phyloP scores from a whole-genome alignment of 1,284 basidiomycete genomes.

The Boletus semigastroideus region DNA sequence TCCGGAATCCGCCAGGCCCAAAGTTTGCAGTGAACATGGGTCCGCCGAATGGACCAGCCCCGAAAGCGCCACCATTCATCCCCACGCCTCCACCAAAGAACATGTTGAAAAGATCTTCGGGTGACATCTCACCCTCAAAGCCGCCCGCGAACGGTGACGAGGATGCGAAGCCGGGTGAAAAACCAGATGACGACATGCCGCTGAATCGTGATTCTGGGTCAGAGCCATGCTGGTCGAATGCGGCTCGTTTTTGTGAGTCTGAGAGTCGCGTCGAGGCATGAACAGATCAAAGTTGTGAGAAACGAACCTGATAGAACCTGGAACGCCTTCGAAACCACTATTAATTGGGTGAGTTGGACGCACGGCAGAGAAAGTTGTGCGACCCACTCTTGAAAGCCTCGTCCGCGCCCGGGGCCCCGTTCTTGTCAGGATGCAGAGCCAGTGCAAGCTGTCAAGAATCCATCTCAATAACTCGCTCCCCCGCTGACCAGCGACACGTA shows the following conservation, averaged over 20 bases:
- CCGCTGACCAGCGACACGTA: neutral
- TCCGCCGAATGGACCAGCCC: slow-evolving; percentile 43
- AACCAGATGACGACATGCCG: slow-evolving; percentile 65
- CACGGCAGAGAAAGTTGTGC: neutral
- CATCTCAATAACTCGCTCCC: slow-evolving; percentile 15
- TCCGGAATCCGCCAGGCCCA: slow-evolving; percentile 75
- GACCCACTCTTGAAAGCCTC: slow-evolving; percentile 96
- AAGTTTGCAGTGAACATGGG: slow-evolving; percentile 74
- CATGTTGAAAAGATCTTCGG: slow-evolving; percentile 98
- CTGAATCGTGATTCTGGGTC: slow-evolving; percentile 82
- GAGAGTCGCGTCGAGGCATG: slow-evolving; percentile 6
- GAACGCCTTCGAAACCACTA: slow-evolving; percentile 98
- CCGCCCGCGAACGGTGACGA: slow-evolving; percentile 50
- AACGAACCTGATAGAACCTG: slow-evolving; percentile 85
- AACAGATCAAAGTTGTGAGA: slow-evolving; percentile 46
- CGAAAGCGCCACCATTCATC: slow-evolving; percentile 46
- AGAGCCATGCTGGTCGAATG: slow-evolving; percentile 81
- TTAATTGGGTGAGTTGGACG: slow-evolving; percentile 11
- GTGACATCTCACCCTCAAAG: slow-evolving; percentile 86
- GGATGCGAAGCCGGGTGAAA: slow-evolving; percentile 52
- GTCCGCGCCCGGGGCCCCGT: slow-evolving; percentile 95
- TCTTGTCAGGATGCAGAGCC: slow-evolving; percentile 96
- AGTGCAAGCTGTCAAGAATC: slow-evolving; percentile 71
- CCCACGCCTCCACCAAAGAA: slow-evolving; percentile 77
- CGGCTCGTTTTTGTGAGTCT: slow-evolving; percentile 91